Conservation (phyloP, 169 alveolate genomes). For the Plasmodium berghei region DNA sequence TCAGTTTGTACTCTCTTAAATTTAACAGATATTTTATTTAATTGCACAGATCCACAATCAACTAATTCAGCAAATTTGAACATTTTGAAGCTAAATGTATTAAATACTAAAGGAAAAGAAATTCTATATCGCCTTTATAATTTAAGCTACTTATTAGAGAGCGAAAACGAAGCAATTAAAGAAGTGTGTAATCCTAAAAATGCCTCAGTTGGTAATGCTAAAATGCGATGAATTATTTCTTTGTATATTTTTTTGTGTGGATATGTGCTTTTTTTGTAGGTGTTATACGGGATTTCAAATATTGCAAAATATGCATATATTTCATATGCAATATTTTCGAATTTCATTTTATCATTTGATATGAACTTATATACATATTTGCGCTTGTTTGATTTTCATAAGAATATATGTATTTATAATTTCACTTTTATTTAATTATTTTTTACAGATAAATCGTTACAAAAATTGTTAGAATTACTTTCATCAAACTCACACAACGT, state of each 20-base stretch:
- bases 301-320: too few species aligned
- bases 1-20: conserved; percentile 71
- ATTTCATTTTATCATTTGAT: too few species aligned
- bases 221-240: neutral
- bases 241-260: neutral
- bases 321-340: too few species aligned
- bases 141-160: conserved; percentile 1
- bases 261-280: neutral
- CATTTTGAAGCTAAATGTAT: conserved; percentile 26
- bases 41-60: conserved; percentile 24
- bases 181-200: conserved; percentile 50
- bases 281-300: neutral
- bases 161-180: conserved; percentile 2
- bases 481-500: conserved; percentile 34
- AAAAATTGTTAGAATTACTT: conserved; percentile 22
- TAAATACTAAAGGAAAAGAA: conserved; percentile 50
- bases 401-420: neutral
- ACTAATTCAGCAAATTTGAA: conserved; percentile 2
- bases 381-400: neutral
- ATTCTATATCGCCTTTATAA: conserved; percentile 14
- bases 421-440: neutral
- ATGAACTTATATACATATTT: neutral
- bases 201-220: conserved; percentile 13
- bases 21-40: conserved; percentile 31
- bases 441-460: conserved; percentile 34